Evolutionary conservation across 768 basidiomycete genomes (phyloP), one percentile per base, ranked within the genome.

Genomic region (Suillus subluteus): DNA sequence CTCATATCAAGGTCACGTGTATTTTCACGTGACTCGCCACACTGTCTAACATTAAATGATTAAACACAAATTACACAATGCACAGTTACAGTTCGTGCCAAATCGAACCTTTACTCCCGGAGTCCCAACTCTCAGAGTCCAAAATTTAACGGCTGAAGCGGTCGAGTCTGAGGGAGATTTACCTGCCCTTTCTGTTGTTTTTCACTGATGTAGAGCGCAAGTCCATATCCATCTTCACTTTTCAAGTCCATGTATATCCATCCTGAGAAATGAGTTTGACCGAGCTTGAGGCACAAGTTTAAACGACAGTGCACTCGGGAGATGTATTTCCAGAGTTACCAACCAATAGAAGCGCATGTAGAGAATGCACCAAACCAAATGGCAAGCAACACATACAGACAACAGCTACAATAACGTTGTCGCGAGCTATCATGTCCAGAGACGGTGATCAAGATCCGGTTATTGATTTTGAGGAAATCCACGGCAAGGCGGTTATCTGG

Each of bases 291-390:
- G 37, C 35, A 58, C 35, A n/a, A 58, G 37, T 8, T 23, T n/a
- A 58, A 2, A 6, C 32, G 67, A 92, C 92, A 1, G 82, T 86
- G 73, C 92, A 92, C 44, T 76, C 21, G 0, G 84, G 84, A 71
- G 86, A 88, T 9, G 74, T 69, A 67, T 92, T 86, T 11, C 90
- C 91, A n/a, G 88, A 90, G 71, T 89, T 85, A 32, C 91, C 90
- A 69, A 88, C 79, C 46, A 90, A 89, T 91, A 65, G 63, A 16
- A 58, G 48, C 65, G 62, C 12, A 66, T n/a, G 46, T 32, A 30
- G 9, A 41, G 26, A 32, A 58, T n/a, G 9, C 5, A 55, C 13
- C 1, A 30, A 23, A 26, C 15, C 7, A 18, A 6, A 63, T 41
- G 21, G n/a, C 16, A 38, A 23, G 4, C 12, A 44, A 6, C 50